phyloP scores from a whole-genome alignment of 768 basidiomycete genomes.

The Leccinum rimulosum region DNA sequence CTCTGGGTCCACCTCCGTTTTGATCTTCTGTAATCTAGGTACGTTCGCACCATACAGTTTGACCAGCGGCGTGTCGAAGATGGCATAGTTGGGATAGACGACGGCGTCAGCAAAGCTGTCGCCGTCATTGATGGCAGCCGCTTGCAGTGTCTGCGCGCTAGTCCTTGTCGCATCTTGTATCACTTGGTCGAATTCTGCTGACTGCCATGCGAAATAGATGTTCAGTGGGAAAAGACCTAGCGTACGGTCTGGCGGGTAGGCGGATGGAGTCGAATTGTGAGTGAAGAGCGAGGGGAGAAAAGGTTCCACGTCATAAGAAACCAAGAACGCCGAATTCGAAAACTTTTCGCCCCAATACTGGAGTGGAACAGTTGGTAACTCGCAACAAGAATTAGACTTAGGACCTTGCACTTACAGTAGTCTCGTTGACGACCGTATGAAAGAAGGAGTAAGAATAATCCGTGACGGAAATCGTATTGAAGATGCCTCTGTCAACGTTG shows the following conservation, averaged over 20 bases:
- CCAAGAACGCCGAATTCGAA: neutral
- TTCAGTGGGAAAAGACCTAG: constrained; percentile 40
- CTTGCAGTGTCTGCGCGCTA: constrained; percentile 37
- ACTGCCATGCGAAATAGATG: constrained; percentile 35
- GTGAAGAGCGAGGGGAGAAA: constrained; percentile 44
- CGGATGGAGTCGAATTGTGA: constrained; percentile 36
- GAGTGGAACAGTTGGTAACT: neutral
- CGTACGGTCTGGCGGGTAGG: constrained; percentile 44
- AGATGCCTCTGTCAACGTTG: neutral
- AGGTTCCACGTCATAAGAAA: constrained; percentile 39
- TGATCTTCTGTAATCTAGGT: constrained; percentile 36
- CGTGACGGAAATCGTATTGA: neutral
- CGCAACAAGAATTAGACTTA: neutral
- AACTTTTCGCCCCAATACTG: constrained; percentile 8
- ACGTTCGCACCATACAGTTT: constrained; percentile 46
- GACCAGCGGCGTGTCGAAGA: constrained; percentile 46
- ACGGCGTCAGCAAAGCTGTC: constrained; percentile 28
- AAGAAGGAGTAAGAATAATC: constrained; percentile 9
- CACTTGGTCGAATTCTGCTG: neutral
- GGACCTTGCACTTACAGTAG: constrained; percentile 1
- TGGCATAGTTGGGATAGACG: constrained; percentile 57
- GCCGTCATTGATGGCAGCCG: constrained; percentile 40
- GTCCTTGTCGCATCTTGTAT: constrained; percentile 37
- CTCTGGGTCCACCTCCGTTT: constrained; percentile 45
- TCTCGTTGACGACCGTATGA: constrained; percentile 16